Evolutionary conservation across 23 red algal genomes (phyloP), one percentile per base, ranked within the genome.

Genomic region (Cyanidioschyzon merolae): DNA sequence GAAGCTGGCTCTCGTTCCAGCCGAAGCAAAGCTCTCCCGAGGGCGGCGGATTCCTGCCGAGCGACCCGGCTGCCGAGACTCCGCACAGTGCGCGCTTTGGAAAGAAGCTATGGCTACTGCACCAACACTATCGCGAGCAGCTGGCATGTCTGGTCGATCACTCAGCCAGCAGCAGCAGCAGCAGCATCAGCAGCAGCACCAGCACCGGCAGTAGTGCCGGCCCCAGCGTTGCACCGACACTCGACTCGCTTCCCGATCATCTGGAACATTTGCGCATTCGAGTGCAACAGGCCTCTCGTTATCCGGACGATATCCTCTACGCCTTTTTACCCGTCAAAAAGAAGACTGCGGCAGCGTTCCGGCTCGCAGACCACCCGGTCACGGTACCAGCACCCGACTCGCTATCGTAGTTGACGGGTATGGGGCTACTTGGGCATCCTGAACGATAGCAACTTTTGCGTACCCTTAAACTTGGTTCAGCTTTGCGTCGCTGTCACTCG

Each of bases 61-160:
- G 7, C 32, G 32, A 71, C 16, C 3, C 21, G 12, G 32, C n/a
- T 7, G 12, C 45, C 21, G 63, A 71, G 21, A 71, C 63, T 3
- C 63, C 63, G 16, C 63, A 25, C n/a, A 71, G 63, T 32, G 63
- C 63, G 12, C 63, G 63, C 16, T 35, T 71, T 27, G 63, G 63
- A 25, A 71, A 71, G 63, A 71, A 71, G 29, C 12, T 35, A 25
- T 71, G 63, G 63, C 63, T 71, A 27, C 32, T 71, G 63, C 63
- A 71, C 21, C 63, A 71, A 27, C 63, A 71, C 63, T 71, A 71
- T 32, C 63, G 30, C 2, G 21, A 25, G 29, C 63, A 71, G 32
- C 63, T 71, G 63, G 63, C 45, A 54, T 54, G 45, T 54, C 45
- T 54, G 45, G 45, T 54, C 45, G 45, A 71, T 32, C 63, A 71